phyloP scores from a whole-genome alignment of 208 protist genomes.

The Trypanosoma conorhini region DNA sequence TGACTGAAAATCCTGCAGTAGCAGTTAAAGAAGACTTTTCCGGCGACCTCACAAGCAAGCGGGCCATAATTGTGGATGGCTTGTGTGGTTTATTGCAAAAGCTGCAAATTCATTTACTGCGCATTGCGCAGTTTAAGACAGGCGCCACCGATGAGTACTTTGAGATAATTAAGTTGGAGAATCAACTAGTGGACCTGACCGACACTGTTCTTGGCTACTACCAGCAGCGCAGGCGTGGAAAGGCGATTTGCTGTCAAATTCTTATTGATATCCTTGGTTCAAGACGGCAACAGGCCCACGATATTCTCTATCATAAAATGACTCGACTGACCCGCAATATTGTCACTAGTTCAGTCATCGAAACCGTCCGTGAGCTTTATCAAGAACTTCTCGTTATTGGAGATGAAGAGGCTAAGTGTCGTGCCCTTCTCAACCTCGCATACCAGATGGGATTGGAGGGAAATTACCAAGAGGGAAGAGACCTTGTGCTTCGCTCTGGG shows the following conservation, averaged over 20 bases:
- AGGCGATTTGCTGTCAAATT: constrained; percentile 50
- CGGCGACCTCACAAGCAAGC: constrained; percentile 24
- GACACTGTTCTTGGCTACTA: constrained; percentile 70
- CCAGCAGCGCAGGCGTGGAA: constrained; percentile 32
- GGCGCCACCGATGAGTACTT: constrained; percentile 48
- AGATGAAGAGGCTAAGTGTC: constrained; percentile 33
- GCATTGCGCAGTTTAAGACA: constrained; percentile 55
- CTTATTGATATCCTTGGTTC: constrained; percentile 68
- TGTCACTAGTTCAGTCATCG: constrained; percentile 51
- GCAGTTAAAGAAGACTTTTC: constrained; percentile 46
- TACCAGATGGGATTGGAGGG: constrained; percentile 82
- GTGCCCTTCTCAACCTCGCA: constrained; percentile 56
- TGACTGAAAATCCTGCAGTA: constrained; percentile 44
- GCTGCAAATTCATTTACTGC: constrained; percentile 52
- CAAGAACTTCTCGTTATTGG: constrained; percentile 39
- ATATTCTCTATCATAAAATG: constrained; percentile 55
- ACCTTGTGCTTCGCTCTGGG: constrained; percentile 70
- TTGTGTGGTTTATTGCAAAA: constrained; percentile 49
- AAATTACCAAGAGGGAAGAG: constrained; percentile 70
- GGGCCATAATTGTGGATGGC: constrained; percentile 49
- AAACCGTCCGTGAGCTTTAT: constrained; percentile 60
- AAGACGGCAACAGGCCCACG: constrained; percentile 69
- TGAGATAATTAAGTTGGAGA: constrained; percentile 61
- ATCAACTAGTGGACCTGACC: constrained; percentile 62
- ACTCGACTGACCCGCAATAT: constrained; percentile 28